Evolutionary conservation across 768 basidiomycete genomes (phyloP).

Genomic region (Tricholoma matsutake): DNA sequence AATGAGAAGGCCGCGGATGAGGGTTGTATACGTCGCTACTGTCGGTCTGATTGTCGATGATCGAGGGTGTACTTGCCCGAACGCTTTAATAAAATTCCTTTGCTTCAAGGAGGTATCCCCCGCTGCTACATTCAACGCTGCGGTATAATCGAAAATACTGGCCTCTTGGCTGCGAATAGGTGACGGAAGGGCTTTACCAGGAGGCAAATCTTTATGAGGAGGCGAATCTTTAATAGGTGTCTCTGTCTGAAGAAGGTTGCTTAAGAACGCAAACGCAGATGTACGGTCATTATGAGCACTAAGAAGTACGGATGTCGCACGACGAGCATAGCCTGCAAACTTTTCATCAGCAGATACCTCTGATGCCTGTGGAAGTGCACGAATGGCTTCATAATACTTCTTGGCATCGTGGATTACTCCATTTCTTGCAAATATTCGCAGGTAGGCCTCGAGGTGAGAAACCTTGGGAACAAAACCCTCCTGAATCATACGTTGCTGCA

Average conservation of each 20-base stretch:
- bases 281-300: conserved; percentile 37
- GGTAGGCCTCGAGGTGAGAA: conserved; percentile 45
- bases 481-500: conserved; percentile 41
- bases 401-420: conserved; percentile 41
- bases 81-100: background rate
- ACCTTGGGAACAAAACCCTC: conserved; percentile 38
- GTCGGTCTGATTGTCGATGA: conserved; percentile 33
- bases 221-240: background rate
- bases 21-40: conserved; percentile 48
- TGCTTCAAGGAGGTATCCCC: conserved; percentile 6
- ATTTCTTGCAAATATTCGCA: conserved; percentile 45
- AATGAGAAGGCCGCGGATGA: conserved; percentile 51
- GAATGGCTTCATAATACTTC: conserved; percentile 39
- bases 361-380: conserved; percentile 6
- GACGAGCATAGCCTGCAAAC: conserved; percentile 15
- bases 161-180: conserved; percentile 12
- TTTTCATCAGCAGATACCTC: conserved; percentile 1
- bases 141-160: conserved; percentile 30
- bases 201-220: background rate
- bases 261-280: conserved; percentile 48
- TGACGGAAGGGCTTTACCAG: background rate
- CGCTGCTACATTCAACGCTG: conserved; percentile 30
- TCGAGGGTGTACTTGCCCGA: background rate
- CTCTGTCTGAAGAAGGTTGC: conserved; percentile 23
- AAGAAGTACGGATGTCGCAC: conserved; percentile 43